phyloP scores from a whole-genome alignment of 805 yeast genomes.

The Saccharomycopsis oosterbeekiorum region DNA sequence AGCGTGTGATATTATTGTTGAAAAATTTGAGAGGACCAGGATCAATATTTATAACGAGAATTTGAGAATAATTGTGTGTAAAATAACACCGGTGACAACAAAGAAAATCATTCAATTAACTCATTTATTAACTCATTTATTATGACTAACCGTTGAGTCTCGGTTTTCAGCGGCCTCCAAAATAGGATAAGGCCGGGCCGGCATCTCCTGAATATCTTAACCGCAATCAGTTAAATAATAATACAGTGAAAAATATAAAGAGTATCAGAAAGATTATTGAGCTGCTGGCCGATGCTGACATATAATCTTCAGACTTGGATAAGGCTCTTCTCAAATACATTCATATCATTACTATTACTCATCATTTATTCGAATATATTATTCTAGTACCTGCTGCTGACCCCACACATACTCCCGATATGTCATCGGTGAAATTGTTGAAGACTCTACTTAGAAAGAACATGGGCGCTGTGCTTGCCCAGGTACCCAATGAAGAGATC shows the following conservation, averaged over 20 bases:
- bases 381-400: too few species aligned
- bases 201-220: background rate
- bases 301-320: too few species aligned
- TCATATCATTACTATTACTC: too few species aligned
- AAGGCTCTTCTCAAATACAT: too few species aligned
- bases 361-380: too few species aligned
- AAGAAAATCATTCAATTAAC: background rate
- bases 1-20: background rate
- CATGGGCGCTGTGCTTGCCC: background rate
- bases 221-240: background rate
- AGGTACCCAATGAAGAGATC: conserved; percentile 5
- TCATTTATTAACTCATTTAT: background rate
- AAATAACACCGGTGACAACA: background rate
- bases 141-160: background rate
- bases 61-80: background rate
- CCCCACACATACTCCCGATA: background rate
- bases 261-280: background rate
- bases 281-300: too few species aligned
- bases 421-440: background rate
- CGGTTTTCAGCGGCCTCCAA: background rate
- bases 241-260: background rate
- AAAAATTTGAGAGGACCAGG: background rate
- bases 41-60: background rate
- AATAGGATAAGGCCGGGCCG: background rate
- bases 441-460: conserved; percentile 1